A percentile compares a stretch with the other conserved stretches of the same genome.
Evolutionary conservation across 2,329 filamentous ascomycete genomes (phyloP).

Genomic region (Exophiala calicioides): DNA sequence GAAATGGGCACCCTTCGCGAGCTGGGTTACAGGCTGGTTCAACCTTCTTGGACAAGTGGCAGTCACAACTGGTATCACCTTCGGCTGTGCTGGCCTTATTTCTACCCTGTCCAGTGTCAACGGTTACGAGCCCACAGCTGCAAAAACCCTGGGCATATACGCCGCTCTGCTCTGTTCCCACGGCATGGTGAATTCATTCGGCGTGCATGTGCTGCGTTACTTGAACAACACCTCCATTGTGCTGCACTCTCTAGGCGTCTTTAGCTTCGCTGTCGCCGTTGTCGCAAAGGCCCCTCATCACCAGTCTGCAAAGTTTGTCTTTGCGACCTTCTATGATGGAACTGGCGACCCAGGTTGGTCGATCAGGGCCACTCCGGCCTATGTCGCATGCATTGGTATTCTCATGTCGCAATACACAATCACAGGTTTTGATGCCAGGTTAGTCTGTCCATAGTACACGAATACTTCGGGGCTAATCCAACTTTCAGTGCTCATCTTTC

Average conservation of each 20-base stretch:
- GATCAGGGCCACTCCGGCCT: constrained; percentile 54
- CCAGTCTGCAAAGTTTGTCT: constrained; percentile 58
- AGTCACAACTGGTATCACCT: constrained; percentile 52
- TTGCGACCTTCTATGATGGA: constrained; percentile 55
- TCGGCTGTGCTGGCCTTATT: constrained; percentile 50
- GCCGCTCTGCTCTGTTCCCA: constrained; percentile 58
- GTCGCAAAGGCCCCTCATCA: constrained; percentile 60
- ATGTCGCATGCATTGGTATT: constrained; percentile 57
- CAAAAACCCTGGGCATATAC: constrained; percentile 60
- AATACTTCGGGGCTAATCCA: constrained; percentile 2
- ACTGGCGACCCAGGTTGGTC: constrained; percentile 58
- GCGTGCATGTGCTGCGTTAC: constrained; percentile 56
- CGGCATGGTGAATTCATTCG: constrained; percentile 59
- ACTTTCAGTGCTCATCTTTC: constrained; percentile 52
- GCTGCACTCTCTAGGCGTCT: constrained; percentile 57
- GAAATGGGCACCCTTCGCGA: constrained; percentile 46
- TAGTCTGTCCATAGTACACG: neutral
- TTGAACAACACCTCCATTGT: constrained; percentile 60
- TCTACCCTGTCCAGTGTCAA: constrained; percentile 50
- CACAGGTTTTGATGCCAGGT: constrained; percentile 37
- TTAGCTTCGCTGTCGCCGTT: constrained; percentile 56
- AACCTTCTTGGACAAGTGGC: constrained; percentile 53
- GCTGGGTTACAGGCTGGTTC: constrained; percentile 54
- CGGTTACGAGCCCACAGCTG: constrained; percentile 47
- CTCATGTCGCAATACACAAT: constrained; percentile 59